Percentiles rank a stretch among this genome's conserved stretches.
These are phyloP conservation scores for Penicillium sp. DNA, from an alignment of 2,329 filamentous ascomycete species.

Conservation along the genomic window DNA sequence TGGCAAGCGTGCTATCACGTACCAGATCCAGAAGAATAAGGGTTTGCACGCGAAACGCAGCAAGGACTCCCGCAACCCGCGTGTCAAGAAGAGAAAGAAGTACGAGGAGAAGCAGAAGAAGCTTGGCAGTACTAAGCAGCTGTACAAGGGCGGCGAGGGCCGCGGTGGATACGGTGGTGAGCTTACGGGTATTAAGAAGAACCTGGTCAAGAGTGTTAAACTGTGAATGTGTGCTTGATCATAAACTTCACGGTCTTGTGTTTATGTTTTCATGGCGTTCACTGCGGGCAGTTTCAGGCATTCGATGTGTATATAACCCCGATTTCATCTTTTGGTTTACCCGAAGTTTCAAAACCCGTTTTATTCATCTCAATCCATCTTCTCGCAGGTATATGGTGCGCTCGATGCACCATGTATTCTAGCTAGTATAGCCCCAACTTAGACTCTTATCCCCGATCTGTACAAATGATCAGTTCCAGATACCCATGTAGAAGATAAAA, in stretches of 20 bases:
- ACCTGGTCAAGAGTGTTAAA: conserved; percentile 86
- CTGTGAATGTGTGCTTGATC: conserved; percentile 46
- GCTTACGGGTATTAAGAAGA: conserved; percentile 87
- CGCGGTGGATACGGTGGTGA: conserved; percentile 84
- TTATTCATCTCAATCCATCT: background rate
- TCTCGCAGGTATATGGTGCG: background rate
- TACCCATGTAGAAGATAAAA: background rate
- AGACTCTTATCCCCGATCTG: background rate
- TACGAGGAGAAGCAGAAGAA: conserved; percentile 98
- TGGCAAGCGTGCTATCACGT: conserved; percentile 85
- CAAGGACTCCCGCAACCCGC: conserved; percentile 89
- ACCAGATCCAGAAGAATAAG: conserved; percentile 96
- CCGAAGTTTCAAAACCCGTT: conserved; percentile 3
- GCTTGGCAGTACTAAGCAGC: conserved; percentile 71
- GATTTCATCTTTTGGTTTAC: conserved; percentile 13
- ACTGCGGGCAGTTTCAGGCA: conserved; percentile 18
- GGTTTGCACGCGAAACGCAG: conserved; percentile 78
- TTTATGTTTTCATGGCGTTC: conserved; percentile 17
- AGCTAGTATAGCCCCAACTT: background rate
- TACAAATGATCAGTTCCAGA: background rate
- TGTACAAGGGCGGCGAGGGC: conserved; percentile 78
- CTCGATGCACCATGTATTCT: background rate
- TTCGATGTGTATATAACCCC: conserved; percentile 21
- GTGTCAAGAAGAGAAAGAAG: conserved; percentile 97
- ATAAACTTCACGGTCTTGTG: conserved; percentile 14